A percentile compares a stretch with the other conserved stretches of the same genome.
Evolutionary conservation across 345 rosid genomes (phyloP).

Genomic region (Sisymbrium altissimum): DNA sequence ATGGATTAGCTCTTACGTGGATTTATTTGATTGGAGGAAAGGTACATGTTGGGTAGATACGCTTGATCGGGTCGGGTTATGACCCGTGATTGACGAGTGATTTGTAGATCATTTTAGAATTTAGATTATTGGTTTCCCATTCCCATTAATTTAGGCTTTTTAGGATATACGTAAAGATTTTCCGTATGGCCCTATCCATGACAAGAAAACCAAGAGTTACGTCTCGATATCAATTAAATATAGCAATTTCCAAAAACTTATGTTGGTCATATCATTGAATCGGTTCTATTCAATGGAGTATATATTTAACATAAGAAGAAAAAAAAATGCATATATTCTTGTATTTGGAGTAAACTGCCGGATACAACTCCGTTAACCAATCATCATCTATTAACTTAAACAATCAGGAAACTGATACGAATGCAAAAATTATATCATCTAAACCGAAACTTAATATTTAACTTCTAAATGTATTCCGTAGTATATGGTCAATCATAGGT

Average conservation of each 20-base stretch:
- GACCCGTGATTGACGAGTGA: slow-evolving; percentile 5
- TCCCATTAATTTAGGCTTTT: slow-evolving; percentile 32
- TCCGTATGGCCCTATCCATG: slow-evolving; percentile 3
- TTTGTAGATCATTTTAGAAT: not conserved
- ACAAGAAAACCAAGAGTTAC: not conserved
- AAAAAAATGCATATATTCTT: not conserved
- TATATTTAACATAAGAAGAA: not conserved
- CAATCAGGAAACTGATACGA: not conserved
- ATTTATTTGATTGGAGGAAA: slow-evolving; percentile 18
- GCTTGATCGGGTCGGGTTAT: slow-evolving; percentile 36
- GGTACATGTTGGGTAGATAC: not conserved
- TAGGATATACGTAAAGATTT: slow-evolving; percentile 8
- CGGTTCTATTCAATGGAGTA: not conserved
- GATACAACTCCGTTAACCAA: not conserved
- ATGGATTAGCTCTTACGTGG: slow-evolving; percentile 47
- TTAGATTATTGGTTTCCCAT: not conserved
- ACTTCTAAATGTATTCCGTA: not conserved
- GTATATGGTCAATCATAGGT: not conserved
- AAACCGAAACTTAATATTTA: not conserved
- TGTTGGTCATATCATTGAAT: not conserved
- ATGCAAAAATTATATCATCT: not conserved
- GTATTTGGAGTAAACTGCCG: not conserved
- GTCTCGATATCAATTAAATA: not conserved
- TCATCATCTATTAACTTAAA: not conserved
- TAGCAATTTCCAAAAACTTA: not conserved